Conservation (phyloP, 176 grass and related monocot species). For the Rhynchospora pubera region DNA sequence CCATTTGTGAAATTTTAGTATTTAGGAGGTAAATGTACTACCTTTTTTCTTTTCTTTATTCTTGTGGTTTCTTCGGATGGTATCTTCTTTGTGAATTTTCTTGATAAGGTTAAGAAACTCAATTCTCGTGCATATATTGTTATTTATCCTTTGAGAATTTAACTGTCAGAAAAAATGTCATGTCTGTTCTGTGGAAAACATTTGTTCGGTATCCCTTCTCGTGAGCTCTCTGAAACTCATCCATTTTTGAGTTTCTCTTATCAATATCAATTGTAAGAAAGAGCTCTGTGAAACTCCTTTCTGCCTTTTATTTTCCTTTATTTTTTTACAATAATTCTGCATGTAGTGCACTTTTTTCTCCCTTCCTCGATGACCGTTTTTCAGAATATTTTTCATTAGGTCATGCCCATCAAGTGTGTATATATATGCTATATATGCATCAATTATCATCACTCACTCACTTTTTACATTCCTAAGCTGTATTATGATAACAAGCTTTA, state of each 20-base stretch:
- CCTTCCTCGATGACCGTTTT: neutral
- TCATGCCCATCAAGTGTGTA: neutral
- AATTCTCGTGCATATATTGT: conserved; percentile 14
- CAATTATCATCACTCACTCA: neutral
- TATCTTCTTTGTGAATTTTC: conserved; percentile 35
- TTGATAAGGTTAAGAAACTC: conserved; percentile 16
- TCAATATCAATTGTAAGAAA: too few species aligned
- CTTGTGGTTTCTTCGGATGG: conserved; percentile 44
- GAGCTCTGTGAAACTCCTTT: too few species aligned
- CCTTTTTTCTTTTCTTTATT: conserved; percentile 27
- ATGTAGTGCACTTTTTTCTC: neutral
- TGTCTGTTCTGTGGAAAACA: neutral
- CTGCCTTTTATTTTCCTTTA: neutral
- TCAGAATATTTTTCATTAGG: neutral
- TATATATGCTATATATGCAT: neutral
- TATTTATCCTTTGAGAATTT: neutral
- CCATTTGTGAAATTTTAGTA: conserved; percentile 60
- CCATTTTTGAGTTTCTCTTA: too few species aligned
- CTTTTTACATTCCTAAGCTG: neutral
- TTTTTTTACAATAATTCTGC: neutral
- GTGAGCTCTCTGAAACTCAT: neutral
- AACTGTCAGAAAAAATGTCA: neutral
- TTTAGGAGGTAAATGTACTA: conserved; percentile 22
- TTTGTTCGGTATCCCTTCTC: neutral
- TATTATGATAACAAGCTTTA: too few species aligned